phyloP scores from a whole-genome alignment of 768 basidiomycete species.

The Mycena belliarum region DNA sequence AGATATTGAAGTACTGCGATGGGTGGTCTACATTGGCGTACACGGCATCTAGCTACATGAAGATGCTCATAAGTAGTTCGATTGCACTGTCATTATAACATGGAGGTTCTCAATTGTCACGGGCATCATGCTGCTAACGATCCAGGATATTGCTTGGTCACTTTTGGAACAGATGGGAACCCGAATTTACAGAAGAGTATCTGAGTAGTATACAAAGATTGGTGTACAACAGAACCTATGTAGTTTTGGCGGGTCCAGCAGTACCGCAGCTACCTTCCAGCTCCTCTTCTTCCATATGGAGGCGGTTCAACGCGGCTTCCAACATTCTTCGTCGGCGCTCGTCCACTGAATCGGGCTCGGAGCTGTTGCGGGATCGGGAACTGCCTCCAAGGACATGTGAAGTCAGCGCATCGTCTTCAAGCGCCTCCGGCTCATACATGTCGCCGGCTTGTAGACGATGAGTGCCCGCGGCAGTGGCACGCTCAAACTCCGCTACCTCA shows the following conservation, averaged over 20 bases:
- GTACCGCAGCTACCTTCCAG: slow-evolving; percentile 75
- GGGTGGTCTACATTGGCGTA: too few relatives aligned
- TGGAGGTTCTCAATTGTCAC: too few relatives aligned
- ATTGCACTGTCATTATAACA: too few relatives aligned
- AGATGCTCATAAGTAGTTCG: too few relatives aligned
- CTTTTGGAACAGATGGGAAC: too few relatives aligned
- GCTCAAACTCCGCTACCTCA: slow-evolving; percentile 72
- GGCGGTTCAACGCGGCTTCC: slow-evolving; percentile 56
- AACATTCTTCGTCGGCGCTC: slow-evolving; percentile 53
- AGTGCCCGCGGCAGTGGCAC: slow-evolving; percentile 49
- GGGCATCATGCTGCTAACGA: too few relatives aligned
- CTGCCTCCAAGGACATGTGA: slow-evolving; percentile 57
- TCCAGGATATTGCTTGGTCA: too few relatives aligned
- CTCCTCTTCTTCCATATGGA: slow-evolving; percentile 69
- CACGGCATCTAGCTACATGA: too few relatives aligned
- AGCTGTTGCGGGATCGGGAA: slow-evolving; percentile 12
- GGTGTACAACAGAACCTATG: too few relatives aligned
- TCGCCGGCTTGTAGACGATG: slow-evolving; percentile 49
- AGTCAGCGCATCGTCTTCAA: slow-evolving; percentile 55
- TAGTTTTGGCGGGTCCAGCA: slow-evolving; percentile 28
- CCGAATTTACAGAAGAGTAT: too few relatives aligned
- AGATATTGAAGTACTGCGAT: too few relatives aligned
- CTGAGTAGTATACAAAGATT: too few relatives aligned
- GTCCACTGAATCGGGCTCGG: slow-evolving; percentile 46
- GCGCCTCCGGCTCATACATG: slow-evolving; percentile 53